Evolutionary conservation across 176 grass and related monocot genomes (phyloP).

Genomic region (Stipa capillata): DNA sequence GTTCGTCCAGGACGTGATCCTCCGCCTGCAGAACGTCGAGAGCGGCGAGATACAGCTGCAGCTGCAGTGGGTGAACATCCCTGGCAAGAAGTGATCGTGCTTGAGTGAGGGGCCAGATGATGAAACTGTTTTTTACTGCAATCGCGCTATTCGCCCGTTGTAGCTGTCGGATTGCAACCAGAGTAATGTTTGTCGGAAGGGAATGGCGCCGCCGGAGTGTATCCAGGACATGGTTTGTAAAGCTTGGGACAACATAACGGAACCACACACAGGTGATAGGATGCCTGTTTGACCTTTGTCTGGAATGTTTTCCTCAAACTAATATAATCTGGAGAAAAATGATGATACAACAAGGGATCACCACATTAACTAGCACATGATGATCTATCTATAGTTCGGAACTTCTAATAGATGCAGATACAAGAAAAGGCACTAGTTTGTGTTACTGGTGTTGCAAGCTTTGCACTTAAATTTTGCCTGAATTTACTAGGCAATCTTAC

Average conservation of each 20-base stretch:
- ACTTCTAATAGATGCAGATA: not conserved
- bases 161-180: slow-evolving; percentile 18
- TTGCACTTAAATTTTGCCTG: too few relatives aligned
- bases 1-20: slow-evolving; percentile 61
- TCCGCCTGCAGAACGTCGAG: slow-evolving; percentile 77
- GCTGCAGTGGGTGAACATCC: slow-evolving; percentile 57
- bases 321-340: not conserved
- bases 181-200: too few relatives aligned
- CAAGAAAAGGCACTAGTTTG: too few relatives aligned
- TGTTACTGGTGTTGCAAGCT: too few relatives aligned
- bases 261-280: not conserved
- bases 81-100: not conserved
- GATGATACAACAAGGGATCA: not conserved
- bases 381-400: too few relatives aligned
- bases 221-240: slow-evolving; percentile 8
- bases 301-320: not conserved
- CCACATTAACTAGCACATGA: too few relatives aligned
- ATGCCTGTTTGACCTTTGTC: not conserved
- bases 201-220: slow-evolving; percentile 3
- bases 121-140: too few relatives aligned
- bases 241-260: slow-evolving; percentile 10
- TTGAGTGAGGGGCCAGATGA: too few relatives aligned
- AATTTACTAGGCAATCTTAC: too few relatives aligned
- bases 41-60: slow-evolving; percentile 74
- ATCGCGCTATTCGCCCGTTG: not conserved